A percentile compares a stretch with the other conserved stretches of the same genome.
These are phyloP conservation scores for Sporothrix euskadiensis DNA, from an alignment of 2,329 filamentous ascomycete genomes.

Conservation along the genomic window DNA sequence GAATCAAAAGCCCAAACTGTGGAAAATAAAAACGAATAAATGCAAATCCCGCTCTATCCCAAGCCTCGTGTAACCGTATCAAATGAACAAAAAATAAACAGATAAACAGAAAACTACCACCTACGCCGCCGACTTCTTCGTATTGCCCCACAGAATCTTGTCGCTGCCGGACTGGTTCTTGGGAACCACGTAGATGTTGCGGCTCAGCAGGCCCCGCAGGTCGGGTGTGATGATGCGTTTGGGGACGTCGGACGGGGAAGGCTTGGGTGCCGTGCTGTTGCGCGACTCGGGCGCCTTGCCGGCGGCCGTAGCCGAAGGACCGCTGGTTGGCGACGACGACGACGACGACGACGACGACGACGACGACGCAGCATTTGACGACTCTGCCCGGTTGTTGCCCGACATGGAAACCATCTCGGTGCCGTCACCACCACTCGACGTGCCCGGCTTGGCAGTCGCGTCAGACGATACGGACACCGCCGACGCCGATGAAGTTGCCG, in stretches of 20 bases:
- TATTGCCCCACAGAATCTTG: slow-evolving; percentile 31
- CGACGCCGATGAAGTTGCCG: background rate
- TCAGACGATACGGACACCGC: background rate
- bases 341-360: background rate
- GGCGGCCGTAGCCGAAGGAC: slow-evolving; percentile 20
- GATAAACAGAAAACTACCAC: background rate
- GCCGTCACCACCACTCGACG: background rate
- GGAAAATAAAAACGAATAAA: background rate
- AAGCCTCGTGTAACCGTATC: background rate
- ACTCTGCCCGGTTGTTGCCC: background rate
- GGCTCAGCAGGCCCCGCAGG: slow-evolving; percentile 55
- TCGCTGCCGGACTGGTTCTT: slow-evolving; percentile 23
- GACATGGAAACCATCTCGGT: slow-evolving; percentile 29
- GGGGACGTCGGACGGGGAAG: background rate
- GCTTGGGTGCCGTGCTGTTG: slow-evolving; percentile 1
- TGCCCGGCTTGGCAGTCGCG: background rate
- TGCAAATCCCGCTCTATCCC: slow-evolving; percentile 16
- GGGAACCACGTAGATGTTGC: slow-evolving; percentile 44
- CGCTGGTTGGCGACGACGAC: background rate
- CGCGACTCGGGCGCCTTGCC: slow-evolving; percentile 28
- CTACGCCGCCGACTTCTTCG: background rate
- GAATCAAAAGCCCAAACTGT: background rate
- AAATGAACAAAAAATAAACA: background rate
- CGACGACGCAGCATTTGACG: background rate
- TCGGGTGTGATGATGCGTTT: slow-evolving; percentile 58